These are phyloP conservation scores for Daldinia caldariorum DNA, from an alignment of 495 filamentous ascomycete species.

Conservation along the genomic window DNA sequence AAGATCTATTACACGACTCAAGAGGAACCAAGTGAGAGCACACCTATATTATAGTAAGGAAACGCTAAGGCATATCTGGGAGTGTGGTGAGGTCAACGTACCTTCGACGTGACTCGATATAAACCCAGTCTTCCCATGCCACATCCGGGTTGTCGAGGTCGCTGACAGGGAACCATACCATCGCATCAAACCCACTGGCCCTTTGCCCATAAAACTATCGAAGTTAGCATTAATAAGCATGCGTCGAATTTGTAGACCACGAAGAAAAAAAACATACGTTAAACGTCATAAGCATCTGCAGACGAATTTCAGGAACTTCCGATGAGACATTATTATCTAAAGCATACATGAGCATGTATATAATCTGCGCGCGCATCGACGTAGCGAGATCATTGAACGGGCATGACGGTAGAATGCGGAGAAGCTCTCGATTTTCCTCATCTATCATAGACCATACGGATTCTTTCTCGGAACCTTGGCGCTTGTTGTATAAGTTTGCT, in stretches of 20 bases:
- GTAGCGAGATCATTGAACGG: slow-evolving; percentile 15
- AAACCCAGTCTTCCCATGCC: slow-evolving; percentile 43
- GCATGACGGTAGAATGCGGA: slow-evolving; percentile 9
- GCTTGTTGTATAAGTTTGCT: slow-evolving; percentile 16
- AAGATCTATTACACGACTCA: slow-evolving; percentile 40
- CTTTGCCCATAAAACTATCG: slow-evolving; percentile 30
- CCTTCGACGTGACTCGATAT: slow-evolving; percentile 40
- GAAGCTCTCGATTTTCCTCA: slow-evolving; percentile 29
- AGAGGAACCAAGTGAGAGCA: slow-evolving; percentile 40
- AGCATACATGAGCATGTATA: slow-evolving; percentile 33
- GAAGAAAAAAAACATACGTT: slow-evolving; percentile 19
- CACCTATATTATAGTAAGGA: slow-evolving; percentile 13
- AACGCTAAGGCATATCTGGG: neutral
- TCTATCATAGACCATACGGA: slow-evolving; percentile 24
- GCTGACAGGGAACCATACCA: slow-evolving; percentile 25
- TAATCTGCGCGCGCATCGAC: slow-evolving; percentile 27
- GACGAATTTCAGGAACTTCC: slow-evolving; percentile 19
- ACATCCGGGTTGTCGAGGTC: slow-evolving; percentile 25
- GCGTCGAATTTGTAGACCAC: neutral
- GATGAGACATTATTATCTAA: slow-evolving; percentile 10
- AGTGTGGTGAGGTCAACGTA: slow-evolving; percentile 1
- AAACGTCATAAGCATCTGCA: slow-evolving; percentile 39
- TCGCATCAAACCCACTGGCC: slow-evolving; percentile 9
- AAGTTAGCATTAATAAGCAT: neutral
- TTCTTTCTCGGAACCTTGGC: neutral